A percentile compares a stretch with the other conserved stretches of the same genome.
These are phyloP conservation scores for Sarocladium brachiariae DNA, from an alignment of 2,329 filamentous ascomycete genomes.

Conservation along the genomic window DNA sequence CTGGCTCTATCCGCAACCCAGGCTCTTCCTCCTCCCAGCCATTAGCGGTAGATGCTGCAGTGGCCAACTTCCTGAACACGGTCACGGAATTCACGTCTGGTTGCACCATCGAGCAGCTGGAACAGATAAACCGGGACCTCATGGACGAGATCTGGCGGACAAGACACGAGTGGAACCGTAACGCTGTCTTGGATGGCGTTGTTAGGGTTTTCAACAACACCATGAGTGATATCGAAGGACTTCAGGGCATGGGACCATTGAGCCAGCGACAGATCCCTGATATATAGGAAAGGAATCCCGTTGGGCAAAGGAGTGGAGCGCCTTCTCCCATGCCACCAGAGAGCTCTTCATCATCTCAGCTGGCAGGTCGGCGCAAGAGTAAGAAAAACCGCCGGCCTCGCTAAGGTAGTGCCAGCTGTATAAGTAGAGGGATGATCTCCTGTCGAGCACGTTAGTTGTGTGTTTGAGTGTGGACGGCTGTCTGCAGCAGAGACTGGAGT, in stretches of 20 bases:
- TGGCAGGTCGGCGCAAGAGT: not conserved
- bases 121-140: constrained; percentile 83
- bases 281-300: not conserved
- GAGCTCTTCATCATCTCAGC: not conserved
- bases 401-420: not conserved
- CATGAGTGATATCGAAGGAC: constrained; percentile 58
- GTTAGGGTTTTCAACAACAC: constrained; percentile 68
- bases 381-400: too few species aligned
- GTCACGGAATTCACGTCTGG: constrained; percentile 65
- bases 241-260: constrained; percentile 36
- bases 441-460: not conserved
- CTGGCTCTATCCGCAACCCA: constrained; percentile 19
- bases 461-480: not conserved
- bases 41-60: constrained; percentile 33
- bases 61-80: constrained; percentile 52
- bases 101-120: constrained; percentile 85
- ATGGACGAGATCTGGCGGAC: constrained; percentile 87
- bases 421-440: not conserved
- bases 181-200: constrained; percentile 59
- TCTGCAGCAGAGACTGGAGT: not conserved
- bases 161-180: constrained; percentile 77
- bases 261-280: constrained; percentile 29
- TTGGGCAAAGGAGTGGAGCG: not conserved
- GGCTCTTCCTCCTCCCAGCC: constrained; percentile 37
- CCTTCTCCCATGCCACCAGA: not conserved